Evolutionary conservation across 352 stramenopile genomes (phyloP).

Genomic region (Plasmopara muralis): DNA sequence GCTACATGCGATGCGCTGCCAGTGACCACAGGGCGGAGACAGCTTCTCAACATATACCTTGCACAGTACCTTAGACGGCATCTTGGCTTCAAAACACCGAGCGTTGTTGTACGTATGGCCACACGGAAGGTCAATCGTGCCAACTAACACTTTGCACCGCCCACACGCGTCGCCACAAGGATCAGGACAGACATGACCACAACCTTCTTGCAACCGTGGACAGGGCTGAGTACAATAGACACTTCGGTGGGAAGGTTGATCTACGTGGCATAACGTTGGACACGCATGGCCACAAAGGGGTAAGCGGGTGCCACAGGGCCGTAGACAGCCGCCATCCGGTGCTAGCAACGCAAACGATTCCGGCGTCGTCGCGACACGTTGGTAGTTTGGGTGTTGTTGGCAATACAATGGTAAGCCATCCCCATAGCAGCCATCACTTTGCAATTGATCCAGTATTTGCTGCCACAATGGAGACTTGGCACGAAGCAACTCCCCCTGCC

Average conservation of each 20-base stretch:
- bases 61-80: slow-evolving; percentile 19
- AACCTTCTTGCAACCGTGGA: slow-evolving; percentile 33
- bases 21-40: slow-evolving; percentile 29
- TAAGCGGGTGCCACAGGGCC: slow-evolving; percentile 45
- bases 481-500: slow-evolving; percentile 32
- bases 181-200: slow-evolving; percentile 47
- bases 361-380: slow-evolving; percentile 13
- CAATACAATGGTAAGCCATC: slow-evolving; percentile 38
- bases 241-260: slow-evolving; percentile 34
- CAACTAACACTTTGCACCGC: slow-evolving; percentile 35
- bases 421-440: slow-evolving; percentile 33
- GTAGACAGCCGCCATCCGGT: slow-evolving; percentile 69
- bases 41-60: slow-evolving; percentile 21
- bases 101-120: slow-evolving; percentile 37
- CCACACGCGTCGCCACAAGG: slow-evolving; percentile 57
- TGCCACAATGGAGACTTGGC: slow-evolving; percentile 40
- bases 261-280: slow-evolving; percentile 53
- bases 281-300: slow-evolving; percentile 41
- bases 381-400: slow-evolving; percentile 28
- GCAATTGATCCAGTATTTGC: slow-evolving; percentile 50
- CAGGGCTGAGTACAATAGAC: slow-evolving; percentile 57
- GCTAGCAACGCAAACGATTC: slow-evolving; percentile 36
- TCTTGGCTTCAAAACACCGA: slow-evolving; percentile 22
- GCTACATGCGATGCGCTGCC: slow-evolving; percentile 19
- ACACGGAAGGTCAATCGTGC: slow-evolving; percentile 39